Base-by-base conservation (phyloP, 2,329 filamentous ascomycete genomes). In the Sphaerulina populicola region DNA sequence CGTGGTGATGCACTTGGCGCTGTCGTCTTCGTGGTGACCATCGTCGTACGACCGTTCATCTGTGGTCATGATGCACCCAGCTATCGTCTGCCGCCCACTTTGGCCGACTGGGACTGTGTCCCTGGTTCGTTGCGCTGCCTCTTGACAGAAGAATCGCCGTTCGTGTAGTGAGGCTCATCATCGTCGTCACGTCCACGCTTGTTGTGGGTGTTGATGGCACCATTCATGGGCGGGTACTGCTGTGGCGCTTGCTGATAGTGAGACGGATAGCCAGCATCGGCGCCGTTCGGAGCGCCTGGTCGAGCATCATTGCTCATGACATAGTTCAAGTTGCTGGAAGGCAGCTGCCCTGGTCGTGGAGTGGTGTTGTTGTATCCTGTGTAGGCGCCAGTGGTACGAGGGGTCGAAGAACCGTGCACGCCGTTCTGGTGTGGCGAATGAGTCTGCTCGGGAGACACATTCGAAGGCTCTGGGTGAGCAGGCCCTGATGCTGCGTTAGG, bases 281-380 rank as follows among this genome's bases (percentile, higher is more conserved):
- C 53, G 40, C 62, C 64, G 42, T 65, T 65, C 8, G 59, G 60
- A 59, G 94, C 87, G 44, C 77, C 77, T 15, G 77, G 71, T 33
- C 66, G 65, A n/a, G 64, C 58, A 10, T 80, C 70, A 65, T 87
- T 88, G 67, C 85, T 90, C 73, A 94, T 89, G 56, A 94, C 85
- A 68, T 83, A 94, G 76, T 94, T 94, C 45, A 95, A 74, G 65
- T 82, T 94, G 74, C 87, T 90, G 0, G 86, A 83, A 3, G 85
- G 78, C 53, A 82, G 76, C 39, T 74, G 72, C 51, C 77, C 73
- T 7, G 79, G 75, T 38, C 88, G 83, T 18, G 89, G 88, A 44
- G 90, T 85, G 0, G 88, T 90, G 66, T 76, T 85, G 71, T 94
- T 94, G 23, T 83, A 83, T 41, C 71, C 69, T 45, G 77, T 68